A percentile compares a stretch with the other conserved stretches of the same genome.
These are phyloP conservation scores for Monosporozyma solicola DNA, from an alignment of 805 yeast genomes.

Conservation along the genomic window DNA sequence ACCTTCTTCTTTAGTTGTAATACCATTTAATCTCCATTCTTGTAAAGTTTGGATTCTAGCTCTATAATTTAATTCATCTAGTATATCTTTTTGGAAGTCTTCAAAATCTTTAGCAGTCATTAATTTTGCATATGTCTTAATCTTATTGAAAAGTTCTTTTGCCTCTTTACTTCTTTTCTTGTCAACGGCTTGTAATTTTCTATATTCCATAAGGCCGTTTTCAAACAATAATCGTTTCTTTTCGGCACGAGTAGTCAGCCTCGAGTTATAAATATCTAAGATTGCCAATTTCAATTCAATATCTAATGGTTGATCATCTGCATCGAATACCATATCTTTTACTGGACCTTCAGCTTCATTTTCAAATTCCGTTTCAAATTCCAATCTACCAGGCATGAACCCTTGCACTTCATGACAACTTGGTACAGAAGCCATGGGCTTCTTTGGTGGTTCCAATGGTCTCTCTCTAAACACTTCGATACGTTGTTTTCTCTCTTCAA, in stretches of 20 bases:
- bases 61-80: conserved; percentile 71
- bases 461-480: conserved; percentile 63
- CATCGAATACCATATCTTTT: conserved; percentile 92
- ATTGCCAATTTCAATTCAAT: conserved; percentile 83
- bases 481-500: conserved; percentile 56
- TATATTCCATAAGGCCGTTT: conserved; percentile 74
- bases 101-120: conserved; percentile 77
- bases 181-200: conserved; percentile 71
- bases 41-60: conserved; percentile 82
- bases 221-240: conserved; percentile 73
- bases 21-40: conserved; percentile 87
- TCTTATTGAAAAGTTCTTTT: conserved; percentile 63
- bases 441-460: conserved; percentile 78
- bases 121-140: conserved; percentile 74
- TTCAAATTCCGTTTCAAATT: conserved; percentile 92
- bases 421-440: conserved; percentile 88
- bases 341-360: conserved; percentile 93
- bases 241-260: conserved; percentile 87
- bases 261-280: conserved; percentile 79
- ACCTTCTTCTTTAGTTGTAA: conserved; percentile 77
- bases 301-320: conserved; percentile 82
- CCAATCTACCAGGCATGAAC: conserved; percentile 97
- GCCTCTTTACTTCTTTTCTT: conserved; percentile 85
- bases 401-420: conserved; percentile 96
- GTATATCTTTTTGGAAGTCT: conserved; percentile 59